Percentiles rank a stretch among this genome's conserved stretches.
phyloP scores from a whole-genome alignment of 306 rosid genomes.

The Casuarina cunninghamiana region DNA sequence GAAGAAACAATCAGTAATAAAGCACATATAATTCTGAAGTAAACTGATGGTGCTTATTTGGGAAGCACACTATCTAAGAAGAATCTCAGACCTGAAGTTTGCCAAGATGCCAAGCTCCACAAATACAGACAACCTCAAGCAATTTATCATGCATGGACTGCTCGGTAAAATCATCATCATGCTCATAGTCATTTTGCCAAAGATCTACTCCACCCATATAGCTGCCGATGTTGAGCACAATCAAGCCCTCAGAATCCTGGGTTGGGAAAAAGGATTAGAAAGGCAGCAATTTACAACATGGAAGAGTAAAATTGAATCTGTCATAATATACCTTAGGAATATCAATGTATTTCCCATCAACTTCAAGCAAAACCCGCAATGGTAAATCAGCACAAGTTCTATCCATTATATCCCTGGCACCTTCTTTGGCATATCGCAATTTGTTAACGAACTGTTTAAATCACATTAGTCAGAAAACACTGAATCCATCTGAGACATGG shows the following conservation, averaged over 20 bases:
- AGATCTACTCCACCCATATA: slow-evolving; percentile 88
- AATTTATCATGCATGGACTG: slow-evolving; percentile 69
- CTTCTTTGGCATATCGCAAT: slow-evolving; percentile 79
- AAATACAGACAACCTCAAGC: slow-evolving; percentile 73
- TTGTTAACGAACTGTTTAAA: slow-evolving; percentile 60
- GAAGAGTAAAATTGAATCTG: slow-evolving; percentile 8
- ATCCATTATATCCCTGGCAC: slow-evolving; percentile 83
- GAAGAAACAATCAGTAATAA: not conserved
- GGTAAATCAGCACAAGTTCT: slow-evolving; percentile 85
- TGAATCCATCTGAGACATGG: not conserved
- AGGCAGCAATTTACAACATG: slow-evolving; percentile 8
- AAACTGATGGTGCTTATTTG: not conserved
- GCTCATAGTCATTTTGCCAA: slow-evolving; percentile 75
- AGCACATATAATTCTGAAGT: not conserved
- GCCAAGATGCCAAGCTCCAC: slow-evolving; percentile 88
- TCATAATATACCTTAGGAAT: slow-evolving; percentile 58
- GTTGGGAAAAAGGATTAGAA: slow-evolving; percentile 20
- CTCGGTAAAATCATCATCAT: slow-evolving; percentile 54
- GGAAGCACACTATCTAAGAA: slow-evolving; percentile 6
- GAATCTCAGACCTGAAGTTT: slow-evolving; percentile 63
- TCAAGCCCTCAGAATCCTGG: slow-evolving; percentile 77
- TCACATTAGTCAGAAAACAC: slow-evolving; percentile 26
- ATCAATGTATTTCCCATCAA: slow-evolving; percentile 68
- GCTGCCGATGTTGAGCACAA: slow-evolving; percentile 80
- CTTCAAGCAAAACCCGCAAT: slow-evolving; percentile 89